phyloP scores from a whole-genome alignment of 2,329 filamentous ascomycete genomes.

The Neonectria hederae region DNA sequence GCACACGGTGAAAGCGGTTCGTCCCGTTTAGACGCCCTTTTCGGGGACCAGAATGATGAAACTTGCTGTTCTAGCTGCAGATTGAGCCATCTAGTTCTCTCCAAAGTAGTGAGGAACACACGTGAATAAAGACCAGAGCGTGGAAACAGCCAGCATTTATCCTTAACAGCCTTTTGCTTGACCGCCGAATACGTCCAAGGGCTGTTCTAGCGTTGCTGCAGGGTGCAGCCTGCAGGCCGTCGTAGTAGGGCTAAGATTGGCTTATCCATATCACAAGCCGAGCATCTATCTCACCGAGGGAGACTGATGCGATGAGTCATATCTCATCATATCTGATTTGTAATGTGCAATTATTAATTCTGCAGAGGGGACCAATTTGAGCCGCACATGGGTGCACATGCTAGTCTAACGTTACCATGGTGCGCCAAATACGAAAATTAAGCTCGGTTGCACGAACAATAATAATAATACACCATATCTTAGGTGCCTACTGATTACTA shows the following conservation, averaged over 20 bases:
- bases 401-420: background rate
- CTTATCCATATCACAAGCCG: background rate
- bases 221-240: background rate
- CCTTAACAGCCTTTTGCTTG: background rate
- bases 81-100: background rate
- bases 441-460: background rate
- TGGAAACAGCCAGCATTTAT: background rate
- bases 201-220: background rate
- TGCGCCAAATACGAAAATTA: background rate
- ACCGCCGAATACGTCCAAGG: background rate
- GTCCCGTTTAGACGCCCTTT: background rate
- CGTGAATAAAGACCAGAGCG: background rate
- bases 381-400: background rate
- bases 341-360: background rate
- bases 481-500: no score
- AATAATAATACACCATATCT: background rate
- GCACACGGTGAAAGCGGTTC: background rate
- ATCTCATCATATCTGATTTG: background rate
- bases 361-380: background rate
- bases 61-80: background rate
- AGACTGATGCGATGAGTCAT: background rate
- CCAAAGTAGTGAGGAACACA: background rate
- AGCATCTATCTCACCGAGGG: background rate
- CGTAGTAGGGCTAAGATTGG: background rate
- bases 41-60: background rate